phyloP scores from a whole-genome alignment of 2,329 filamentous ascomycete genomes.

The Penicillium expansum region DNA sequence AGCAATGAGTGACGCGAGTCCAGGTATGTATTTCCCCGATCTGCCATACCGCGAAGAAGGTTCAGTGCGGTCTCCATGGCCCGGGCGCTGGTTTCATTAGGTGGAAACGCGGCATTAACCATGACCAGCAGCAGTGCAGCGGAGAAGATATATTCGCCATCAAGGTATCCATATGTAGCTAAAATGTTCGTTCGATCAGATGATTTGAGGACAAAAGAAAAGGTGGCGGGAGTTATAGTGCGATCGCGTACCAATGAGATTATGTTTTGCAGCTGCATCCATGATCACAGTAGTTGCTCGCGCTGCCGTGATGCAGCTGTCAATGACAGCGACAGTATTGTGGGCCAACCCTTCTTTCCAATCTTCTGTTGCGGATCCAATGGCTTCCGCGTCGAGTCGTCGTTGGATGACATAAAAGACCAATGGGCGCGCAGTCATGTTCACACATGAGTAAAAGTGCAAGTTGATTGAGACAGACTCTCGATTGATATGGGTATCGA shows the following conservation, averaged over 20 bases:
- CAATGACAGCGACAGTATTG: slow-evolving; percentile 52
- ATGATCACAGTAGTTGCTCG: slow-evolving; percentile 51
- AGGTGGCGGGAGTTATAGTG: not conserved
- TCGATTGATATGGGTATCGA: slow-evolving; percentile 45
- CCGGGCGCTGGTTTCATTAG: slow-evolving; percentile 41
- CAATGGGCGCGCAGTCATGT: slow-evolving; percentile 56
- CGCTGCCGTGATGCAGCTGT: slow-evolving; percentile 53
- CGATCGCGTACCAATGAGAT: slow-evolving; percentile 47
- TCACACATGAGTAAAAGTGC: slow-evolving; percentile 58
- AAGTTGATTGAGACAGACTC: slow-evolving; percentile 54
- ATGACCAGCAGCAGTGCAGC: slow-evolving; percentile 56
- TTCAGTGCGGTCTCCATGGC: slow-evolving; percentile 50
- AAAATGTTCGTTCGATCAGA: not conserved
- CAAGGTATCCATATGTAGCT: slow-evolving; percentile 59
- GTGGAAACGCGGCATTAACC: slow-evolving; percentile 54
- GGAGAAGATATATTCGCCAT: slow-evolving; percentile 56
- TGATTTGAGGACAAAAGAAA: not conserved
- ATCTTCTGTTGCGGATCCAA: slow-evolving; percentile 37
- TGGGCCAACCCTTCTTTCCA: slow-evolving; percentile 51
- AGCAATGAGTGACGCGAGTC: slow-evolving; percentile 41
- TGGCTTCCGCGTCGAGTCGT: slow-evolving; percentile 40
- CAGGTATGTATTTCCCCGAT: slow-evolving; percentile 54
- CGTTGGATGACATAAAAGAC: slow-evolving; percentile 55
- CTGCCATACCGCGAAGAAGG: slow-evolving; percentile 52
- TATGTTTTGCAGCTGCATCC: slow-evolving; percentile 49